Base-by-base conservation (phyloP, 805 yeast genomes). In the Cyberlindnera maritima region DNA sequence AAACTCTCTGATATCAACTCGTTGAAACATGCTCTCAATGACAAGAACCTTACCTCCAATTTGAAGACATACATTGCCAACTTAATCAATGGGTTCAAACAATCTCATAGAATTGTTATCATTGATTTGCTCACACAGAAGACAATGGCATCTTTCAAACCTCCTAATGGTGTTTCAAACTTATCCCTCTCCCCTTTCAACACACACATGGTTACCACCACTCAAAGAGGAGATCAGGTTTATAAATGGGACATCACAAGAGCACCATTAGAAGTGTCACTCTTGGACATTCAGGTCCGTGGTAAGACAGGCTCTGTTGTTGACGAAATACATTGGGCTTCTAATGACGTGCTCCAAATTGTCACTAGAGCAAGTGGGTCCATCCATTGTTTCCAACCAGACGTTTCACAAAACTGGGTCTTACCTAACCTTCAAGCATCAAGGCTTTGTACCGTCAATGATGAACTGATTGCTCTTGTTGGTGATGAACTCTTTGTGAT, bases 131-230 rank as follows among this genome's bases (percentile, higher is more conserved):
- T 61, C 3, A 67, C 71, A 26, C 71, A 66, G 40, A 61, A 63
- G 46, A 65, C 68, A 3, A 48, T 72, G 18, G 66, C 69, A 20
- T 54, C 71, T 10, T 81, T 84, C 60, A 71, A 74, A 36, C 80
- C 88, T 0, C 80, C 85, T 0, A 80, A 77, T 18, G 88, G 88
- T 0, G 72, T 84, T 25, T 80, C 88, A 0, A 64, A 71, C 20
- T 59, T 85, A 2, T 79, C 85, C 2, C 57, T 84, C 7, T 81
- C 85, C 0, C 85, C 87, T 0, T 78, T 72, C 59, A 88, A 83
- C 56, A 57, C 77, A 34, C 75, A 76, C 26, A 60, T 84, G 41
- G 74, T 81, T 0, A 76, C 83, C 9, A 74, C 75, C 3, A 74
- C 77, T 11, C 56, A 61, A 19, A 69, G 86, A 43, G 90, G 91